Percentiles rank a stretch among this genome's conserved stretches.
Conservation (phyloP, 2,329 filamentous ascomycete species). For the Fusarium fujikuroi region DNA sequence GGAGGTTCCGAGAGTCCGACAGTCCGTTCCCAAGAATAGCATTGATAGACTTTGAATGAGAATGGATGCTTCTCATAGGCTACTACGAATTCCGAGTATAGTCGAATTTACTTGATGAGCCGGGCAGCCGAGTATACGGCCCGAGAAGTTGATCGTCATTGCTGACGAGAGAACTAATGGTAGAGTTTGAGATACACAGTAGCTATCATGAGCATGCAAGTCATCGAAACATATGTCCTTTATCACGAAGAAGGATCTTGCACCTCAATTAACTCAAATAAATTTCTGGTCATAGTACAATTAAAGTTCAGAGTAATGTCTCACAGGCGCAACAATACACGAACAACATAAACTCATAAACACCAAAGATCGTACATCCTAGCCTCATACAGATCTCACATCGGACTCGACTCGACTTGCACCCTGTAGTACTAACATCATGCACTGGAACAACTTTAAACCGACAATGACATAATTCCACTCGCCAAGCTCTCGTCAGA, state of each 20-base stretch:
- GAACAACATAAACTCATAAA: background rate
- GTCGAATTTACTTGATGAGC: background rate
- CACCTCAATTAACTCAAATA: accelerated
- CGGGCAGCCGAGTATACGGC: background rate
- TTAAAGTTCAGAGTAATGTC: background rate
- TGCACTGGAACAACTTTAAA: constrained; percentile 38
- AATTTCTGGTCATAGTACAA: accelerated
- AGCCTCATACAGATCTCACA: background rate
- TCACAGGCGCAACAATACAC: background rate
- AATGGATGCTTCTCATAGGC: background rate
- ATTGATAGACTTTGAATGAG: background rate
- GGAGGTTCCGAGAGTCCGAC: background rate
- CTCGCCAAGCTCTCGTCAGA: constrained; percentile 15
- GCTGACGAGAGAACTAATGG: background rate
- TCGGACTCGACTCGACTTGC: background rate
- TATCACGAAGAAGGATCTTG: no score
- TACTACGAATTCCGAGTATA: accelerated
- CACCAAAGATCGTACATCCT: background rate
- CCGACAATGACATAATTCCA: constrained; percentile 38
- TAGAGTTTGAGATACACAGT: background rate
- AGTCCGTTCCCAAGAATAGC: background rate
- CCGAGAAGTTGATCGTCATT: background rate
- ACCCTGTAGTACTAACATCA: background rate
- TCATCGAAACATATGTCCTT: no score
- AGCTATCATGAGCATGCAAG: background rate